A percentile compares a stretch with the other conserved stretches of the same genome.
phyloP scores from a whole-genome alignment of 2,329 filamentous ascomycete species.

The Aspergillus ochraceus region DNA sequence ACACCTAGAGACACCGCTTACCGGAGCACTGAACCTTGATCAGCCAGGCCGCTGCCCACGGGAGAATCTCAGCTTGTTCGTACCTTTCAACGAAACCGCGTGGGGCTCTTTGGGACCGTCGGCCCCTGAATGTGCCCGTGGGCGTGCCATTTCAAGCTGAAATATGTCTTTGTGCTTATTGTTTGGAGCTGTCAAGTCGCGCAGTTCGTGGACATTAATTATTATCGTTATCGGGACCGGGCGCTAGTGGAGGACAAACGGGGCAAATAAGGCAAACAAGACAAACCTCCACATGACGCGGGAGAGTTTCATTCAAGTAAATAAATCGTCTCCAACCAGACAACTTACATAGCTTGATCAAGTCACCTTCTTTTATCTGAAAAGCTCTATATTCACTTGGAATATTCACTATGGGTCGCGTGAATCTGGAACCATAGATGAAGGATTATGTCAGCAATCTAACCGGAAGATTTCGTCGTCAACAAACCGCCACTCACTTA shows the following conservation, averaged over 20 bases:
- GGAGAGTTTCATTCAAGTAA: background rate
- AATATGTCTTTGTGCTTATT: background rate
- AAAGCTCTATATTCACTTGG: too few species aligned
- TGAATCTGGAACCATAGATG: background rate
- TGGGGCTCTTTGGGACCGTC: conserved; percentile 68
- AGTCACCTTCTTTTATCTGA: background rate
- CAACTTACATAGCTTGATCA: background rate
- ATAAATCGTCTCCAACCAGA: background rate
- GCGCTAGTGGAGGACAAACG: conserved; percentile 16
- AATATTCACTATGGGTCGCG: background rate
- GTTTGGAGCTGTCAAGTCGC: background rate
- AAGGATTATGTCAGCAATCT: background rate
- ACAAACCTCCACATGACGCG: conserved; percentile 25
- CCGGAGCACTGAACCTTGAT: conserved; percentile 37
- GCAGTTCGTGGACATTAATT: background rate
- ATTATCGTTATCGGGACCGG: conserved; percentile 13
- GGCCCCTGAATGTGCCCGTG: conserved; percentile 43
- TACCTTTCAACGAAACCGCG: conserved; percentile 72
- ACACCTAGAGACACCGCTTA: conserved; percentile 23
- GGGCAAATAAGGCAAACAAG: conserved; percentile 26
- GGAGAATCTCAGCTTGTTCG: conserved; percentile 11
- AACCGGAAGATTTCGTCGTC: background rate
- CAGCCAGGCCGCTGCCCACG: conserved; percentile 16
- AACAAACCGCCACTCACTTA: background rate
- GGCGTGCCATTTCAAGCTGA: conserved; percentile 39